These are phyloP conservation scores for Agrocybe chaxingu DNA, from an alignment of 768 basidiomycete species.

Conservation along the genomic window DNA sequence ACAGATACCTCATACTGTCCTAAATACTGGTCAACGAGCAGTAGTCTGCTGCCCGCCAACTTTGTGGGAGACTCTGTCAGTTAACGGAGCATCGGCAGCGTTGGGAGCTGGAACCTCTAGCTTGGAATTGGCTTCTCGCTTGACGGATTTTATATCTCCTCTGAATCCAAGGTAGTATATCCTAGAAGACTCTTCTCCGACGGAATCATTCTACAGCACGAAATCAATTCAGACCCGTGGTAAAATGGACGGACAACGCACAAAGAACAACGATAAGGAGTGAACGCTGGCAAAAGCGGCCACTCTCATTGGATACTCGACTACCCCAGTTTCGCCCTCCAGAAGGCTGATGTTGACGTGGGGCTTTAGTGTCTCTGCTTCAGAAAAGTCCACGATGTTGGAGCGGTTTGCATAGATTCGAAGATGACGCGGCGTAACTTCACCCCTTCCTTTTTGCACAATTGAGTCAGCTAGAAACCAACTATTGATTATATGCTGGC, in stretches of 20 bases:
- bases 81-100: conserved; percentile 67
- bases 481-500: conserved; percentile 10
- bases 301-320: conserved; percentile 75
- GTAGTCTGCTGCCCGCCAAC: conserved; percentile 60
- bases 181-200: conserved; percentile 60
- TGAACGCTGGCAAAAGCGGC: conserved; percentile 76
- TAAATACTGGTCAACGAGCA: conserved; percentile 36
- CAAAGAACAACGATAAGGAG: conserved; percentile 76
- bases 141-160: conserved; percentile 56
- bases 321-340: conserved; percentile 64
- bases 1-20: too few relatives aligned
- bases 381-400: conserved; percentile 74
- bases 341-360: conserved; percentile 68
- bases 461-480: conserved; percentile 2
- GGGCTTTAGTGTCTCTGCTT: conserved; percentile 66
- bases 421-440: conserved; percentile 69
- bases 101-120: conserved; percentile 79
- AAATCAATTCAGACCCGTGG: not conserved
- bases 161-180: conserved; percentile 84
- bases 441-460: conserved; percentile 60
- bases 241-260: conserved; percentile 35
- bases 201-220: conserved; percentile 54
- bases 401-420: conserved; percentile 73
- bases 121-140: conserved; percentile 58
- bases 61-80: conserved; percentile 59